Base-by-base conservation (phyloP, 1,284 basidiomycete genomes). In the Gomphus bonarii region DNA sequence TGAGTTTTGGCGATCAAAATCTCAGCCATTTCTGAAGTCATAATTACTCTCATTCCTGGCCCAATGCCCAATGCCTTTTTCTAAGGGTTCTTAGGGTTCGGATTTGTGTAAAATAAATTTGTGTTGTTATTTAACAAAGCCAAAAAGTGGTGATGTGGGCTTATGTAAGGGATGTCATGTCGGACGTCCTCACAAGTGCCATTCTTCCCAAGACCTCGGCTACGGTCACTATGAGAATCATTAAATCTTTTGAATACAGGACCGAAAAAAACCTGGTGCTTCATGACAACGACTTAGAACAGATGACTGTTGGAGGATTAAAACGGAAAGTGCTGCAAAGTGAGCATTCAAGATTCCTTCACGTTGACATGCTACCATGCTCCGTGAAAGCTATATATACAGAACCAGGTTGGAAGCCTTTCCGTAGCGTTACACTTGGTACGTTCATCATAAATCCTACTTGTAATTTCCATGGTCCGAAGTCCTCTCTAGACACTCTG, bases 171-270 rank as follows among this genome's bases (percentile, higher is more conserved):
- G 25, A 4, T 25, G 25, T 4, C 12, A 75, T 73, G 72, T 67
- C 69, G 20, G 68, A 70, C 58, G 73, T 69, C 64, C 72, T 77
- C 58, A 75, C 78, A 53, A 80, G 87, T 70, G 72, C 77, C 44
- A 73, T 81, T 20, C 73, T 77, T 2, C 88, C 91, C 2, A 77
- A 75, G 61, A 85, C 85, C 4, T 77, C 82, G 57, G 88, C 89
- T 18, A 89, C 88, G 8, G 74, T 95, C 59, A 95, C 93, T n/a
- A 69, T 98, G 46, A 84, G 95, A 35, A 80, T 98, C 62, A 92
- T 99, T 75, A 99, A 99, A 69, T 93, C 88, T 43, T 97, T 99
- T 68, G 85, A 87, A 66, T 98, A 83, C 69, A 82, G 95, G 54
- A 95, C 93, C 38, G 88, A 93, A 72, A 90, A 89, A 67, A 87